Conservation (phyloP, 495 filamentous ascomycete genomes). For the Xylaria acuta region DNA sequence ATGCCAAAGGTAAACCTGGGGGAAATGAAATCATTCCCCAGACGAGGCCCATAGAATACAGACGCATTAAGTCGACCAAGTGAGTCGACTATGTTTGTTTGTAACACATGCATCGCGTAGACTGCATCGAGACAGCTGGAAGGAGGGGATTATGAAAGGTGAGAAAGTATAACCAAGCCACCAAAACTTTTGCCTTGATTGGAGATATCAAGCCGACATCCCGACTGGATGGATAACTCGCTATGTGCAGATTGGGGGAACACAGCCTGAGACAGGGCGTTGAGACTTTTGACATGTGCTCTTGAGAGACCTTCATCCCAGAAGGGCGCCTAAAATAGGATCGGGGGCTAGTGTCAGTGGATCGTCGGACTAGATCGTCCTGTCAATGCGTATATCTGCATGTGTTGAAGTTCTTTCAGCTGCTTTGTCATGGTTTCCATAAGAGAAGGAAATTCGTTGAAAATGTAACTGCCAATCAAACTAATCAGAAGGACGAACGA, state of each 20-base stretch:
- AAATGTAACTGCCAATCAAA: neutral
- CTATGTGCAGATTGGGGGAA: conserved; percentile 2
- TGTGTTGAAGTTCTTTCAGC: neutral
- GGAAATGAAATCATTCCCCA: neutral
- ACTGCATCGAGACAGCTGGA: neutral
- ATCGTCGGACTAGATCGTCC: neutral
- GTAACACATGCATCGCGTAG: neutral
- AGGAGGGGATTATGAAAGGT: neutral
- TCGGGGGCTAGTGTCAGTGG: neutral
- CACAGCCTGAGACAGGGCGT: conserved; percentile 16
- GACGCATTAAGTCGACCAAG: too few species aligned
- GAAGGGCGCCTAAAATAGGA: neutral
- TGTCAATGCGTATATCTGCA: neutral
- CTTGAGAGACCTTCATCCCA: neutral
- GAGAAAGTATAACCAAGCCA: neutral
- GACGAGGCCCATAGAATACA: neutral
- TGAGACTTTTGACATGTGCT: conserved; percentile 23
- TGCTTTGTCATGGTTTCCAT: neutral
- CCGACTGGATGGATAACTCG: neutral
- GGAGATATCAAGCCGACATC: neutral
- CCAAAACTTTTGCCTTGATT: neutral
- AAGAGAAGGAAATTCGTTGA: neutral
- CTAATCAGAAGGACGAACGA: neutral
- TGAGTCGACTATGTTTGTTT: neutral
- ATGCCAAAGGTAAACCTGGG: neutral